Conservation (phyloP, 1,139 yeast species). For the Geotrichum armillariae region DNA sequence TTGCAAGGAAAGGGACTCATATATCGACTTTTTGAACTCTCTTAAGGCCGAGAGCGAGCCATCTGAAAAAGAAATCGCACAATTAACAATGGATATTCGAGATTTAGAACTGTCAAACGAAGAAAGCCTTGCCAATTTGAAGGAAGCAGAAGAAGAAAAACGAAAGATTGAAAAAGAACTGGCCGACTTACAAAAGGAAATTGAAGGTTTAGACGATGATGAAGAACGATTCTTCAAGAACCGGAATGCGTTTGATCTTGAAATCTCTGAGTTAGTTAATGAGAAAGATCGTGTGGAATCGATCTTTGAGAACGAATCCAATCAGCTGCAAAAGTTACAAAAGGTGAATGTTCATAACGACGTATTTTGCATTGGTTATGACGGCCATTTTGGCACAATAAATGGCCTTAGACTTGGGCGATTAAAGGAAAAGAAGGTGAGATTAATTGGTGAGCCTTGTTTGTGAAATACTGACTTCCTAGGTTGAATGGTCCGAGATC, state of each 20-base stretch:
- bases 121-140: slow-evolving; percentile 29
- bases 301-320: slow-evolving; percentile 58
- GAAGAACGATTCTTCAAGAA: slow-evolving; percentile 48
- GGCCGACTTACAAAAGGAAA: slow-evolving; percentile 38
- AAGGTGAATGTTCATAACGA: slow-evolving; percentile 78
- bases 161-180: slow-evolving; percentile 39
- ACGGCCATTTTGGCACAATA: slow-evolving; percentile 83
- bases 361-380: slow-evolving; percentile 78
- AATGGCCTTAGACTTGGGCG: slow-evolving; percentile 81
- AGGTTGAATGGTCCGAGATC: slow-evolving; percentile 84
- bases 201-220: slow-evolving; percentile 41
- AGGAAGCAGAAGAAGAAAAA: slow-evolving; percentile 34
- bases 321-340: slow-evolving; percentile 67
- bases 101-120: slow-evolving; percentile 30
- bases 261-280: slow-evolving; percentile 48
- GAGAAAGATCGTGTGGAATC: slow-evolving; percentile 64
- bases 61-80: slow-evolving; percentile 45
- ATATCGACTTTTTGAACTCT: slow-evolving; percentile 68
- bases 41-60: slow-evolving; percentile 57
- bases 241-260: slow-evolving; percentile 55
- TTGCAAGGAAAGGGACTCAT: slow-evolving; percentile 76
- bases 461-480: neutral
- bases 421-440: slow-evolving; percentile 45
- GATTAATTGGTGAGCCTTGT: slow-evolving; percentile 31
- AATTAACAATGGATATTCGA: slow-evolving; percentile 47